Conservation (phyloP, 192 early-diverging fungal genomes). For the Obelidium mucronatum region DNA sequence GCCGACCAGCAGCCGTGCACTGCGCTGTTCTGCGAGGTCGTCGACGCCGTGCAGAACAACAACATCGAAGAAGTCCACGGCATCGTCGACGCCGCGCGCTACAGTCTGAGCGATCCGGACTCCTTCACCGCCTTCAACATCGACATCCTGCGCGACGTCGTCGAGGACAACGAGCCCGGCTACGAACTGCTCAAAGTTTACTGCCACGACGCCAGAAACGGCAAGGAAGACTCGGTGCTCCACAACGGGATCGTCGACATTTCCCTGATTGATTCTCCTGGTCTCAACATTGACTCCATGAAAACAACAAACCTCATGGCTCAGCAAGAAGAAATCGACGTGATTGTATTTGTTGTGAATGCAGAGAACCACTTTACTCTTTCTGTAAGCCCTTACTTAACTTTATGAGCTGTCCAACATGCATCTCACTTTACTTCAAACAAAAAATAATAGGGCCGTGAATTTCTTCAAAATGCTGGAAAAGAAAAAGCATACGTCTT, state of each 20-base stretch:
- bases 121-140: conserved; percentile 78
- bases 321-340: conserved; percentile 98
- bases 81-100: conserved; percentile 70
- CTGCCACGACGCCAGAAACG: conserved; percentile 65
- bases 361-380: conserved; percentile 99
- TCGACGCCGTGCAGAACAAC: conserved; percentile 90
- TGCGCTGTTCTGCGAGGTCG: conserved; percentile 93
- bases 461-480: conserved; percentile 95
- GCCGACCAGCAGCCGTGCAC: conserved; percentile 99
- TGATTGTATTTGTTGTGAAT: conserved; percentile 98
- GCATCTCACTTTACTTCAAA: background rate
- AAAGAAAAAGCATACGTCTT: conserved; percentile 99
- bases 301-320: conserved; percentile 98
- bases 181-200: conserved; percentile 96
- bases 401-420: background rate
- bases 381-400: conserved; percentile 67
- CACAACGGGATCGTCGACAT: conserved; percentile 98
- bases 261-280: conserved; percentile 97
- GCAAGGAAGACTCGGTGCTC: conserved; percentile 62
- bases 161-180: conserved; percentile 80
- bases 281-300: conserved; percentile 96
- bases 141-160: conserved; percentile 78
- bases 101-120: conserved; percentile 72
- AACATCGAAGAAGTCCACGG: conserved; percentile 94
- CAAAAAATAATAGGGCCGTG: conserved; percentile 73